These are phyloP conservation scores for Neopestalotiopsis sp. DNA, from an alignment of 2,329 filamentous ascomycete species.

Conservation along the genomic window DNA sequence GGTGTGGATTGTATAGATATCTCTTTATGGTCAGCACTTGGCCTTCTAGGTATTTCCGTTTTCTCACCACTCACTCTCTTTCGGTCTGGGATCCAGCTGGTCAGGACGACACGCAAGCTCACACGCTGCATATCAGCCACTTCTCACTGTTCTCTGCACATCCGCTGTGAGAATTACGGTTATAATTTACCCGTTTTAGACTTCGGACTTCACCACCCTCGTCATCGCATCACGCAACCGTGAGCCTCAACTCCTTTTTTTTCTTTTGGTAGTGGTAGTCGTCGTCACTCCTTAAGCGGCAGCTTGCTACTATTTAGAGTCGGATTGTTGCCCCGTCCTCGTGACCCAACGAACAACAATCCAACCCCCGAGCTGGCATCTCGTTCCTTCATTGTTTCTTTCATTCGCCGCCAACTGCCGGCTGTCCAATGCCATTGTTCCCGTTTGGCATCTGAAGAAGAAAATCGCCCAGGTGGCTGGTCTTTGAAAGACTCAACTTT, in stretches of 20 bases:
- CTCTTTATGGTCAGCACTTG: not conserved
- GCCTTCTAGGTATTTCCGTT: not conserved
- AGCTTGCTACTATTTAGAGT: constrained; percentile 20
- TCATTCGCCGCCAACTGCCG: not conserved
- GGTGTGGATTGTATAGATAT: constrained; percentile 1
- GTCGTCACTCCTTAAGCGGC: constrained; percentile 38
- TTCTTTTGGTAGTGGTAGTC: constrained; percentile 19
- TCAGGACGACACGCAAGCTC: not conserved
- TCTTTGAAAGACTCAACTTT: not conserved
- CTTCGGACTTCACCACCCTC: not conserved
- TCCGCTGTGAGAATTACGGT: not conserved
- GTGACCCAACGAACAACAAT: constrained; percentile 18
- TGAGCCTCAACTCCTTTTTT: constrained; percentile 18
- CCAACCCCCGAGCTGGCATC: not conserved
- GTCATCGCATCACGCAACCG: constrained; percentile 2
- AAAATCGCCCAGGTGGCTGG: not conserved
- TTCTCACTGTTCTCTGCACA: not conserved
- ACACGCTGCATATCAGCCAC: not conserved
- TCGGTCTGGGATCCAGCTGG: not conserved
- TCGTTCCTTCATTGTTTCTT: constrained; percentile 8
- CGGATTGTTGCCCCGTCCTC: constrained; percentile 27
- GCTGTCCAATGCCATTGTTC: not conserved
- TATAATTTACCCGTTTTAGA: not conserved
- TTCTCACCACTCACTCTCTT: not conserved
- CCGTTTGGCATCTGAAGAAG: not conserved